These are phyloP conservation scores for Fusarium sp. DNA, from an alignment of 2,329 filamentous ascomycete species.

Conservation along the genomic window DNA sequence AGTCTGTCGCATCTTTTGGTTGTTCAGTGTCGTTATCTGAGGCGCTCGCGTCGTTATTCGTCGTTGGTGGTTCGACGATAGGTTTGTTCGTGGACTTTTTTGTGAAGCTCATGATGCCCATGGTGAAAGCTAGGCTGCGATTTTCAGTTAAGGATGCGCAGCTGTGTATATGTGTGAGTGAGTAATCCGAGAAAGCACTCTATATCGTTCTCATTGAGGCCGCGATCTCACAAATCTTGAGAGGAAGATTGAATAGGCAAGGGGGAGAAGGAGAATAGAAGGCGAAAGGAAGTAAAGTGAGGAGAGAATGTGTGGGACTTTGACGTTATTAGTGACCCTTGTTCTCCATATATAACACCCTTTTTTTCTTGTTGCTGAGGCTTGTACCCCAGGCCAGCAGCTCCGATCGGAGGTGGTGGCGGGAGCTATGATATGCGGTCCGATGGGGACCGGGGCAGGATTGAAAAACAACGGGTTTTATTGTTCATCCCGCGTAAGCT, in stretches of 20 bases:
- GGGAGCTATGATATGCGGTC: slow-evolving; percentile 28
- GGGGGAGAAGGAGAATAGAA: slow-evolving; percentile 6
- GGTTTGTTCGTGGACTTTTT: slow-evolving; percentile 20
- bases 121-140: neutral
- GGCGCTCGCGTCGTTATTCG: slow-evolving; percentile 18
- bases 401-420: slow-evolving; percentile 41
- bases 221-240: neutral
- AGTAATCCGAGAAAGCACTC: neutral
- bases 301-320: slow-evolving; percentile 10
- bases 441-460: slow-evolving; percentile 14
- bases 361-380: slow-evolving; percentile 18
- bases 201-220: neutral
- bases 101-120: slow-evolving; percentile 37
- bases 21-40: slow-evolving; percentile 37
- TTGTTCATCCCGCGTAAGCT: neutral
- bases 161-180: neutral
- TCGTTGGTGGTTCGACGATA: neutral
- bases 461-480: slow-evolving; percentile 4
- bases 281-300: slow-evolving; percentile 2
- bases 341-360: slow-evolving; percentile 39
- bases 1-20: slow-evolving; percentile 26
- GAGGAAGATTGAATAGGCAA: neutral
- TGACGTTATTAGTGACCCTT: slow-evolving; percentile 33
- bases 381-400: slow-evolving; percentile 27
- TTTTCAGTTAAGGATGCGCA: neutral